These are phyloP conservation scores for Piper betle DNA, from an alignment of 164 flowering plant species.

Conservation along the genomic window DNA sequence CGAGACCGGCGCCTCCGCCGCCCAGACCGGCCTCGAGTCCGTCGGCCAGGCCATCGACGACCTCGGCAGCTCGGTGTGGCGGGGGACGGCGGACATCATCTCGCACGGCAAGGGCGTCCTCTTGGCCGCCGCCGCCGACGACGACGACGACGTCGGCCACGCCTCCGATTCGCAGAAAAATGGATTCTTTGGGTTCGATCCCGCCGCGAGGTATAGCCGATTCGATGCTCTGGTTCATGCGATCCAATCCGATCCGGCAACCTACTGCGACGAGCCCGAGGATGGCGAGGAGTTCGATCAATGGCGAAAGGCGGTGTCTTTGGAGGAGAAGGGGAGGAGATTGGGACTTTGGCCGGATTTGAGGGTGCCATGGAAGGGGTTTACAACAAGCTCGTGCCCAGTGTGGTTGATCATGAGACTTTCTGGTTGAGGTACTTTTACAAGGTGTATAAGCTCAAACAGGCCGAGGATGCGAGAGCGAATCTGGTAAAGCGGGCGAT, in stretches of 20 bases:
- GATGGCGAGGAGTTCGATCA: conserved; percentile 41
- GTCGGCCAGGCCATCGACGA: conserved; percentile 75
- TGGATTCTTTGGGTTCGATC: conserved; percentile 5
- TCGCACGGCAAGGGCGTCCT: conserved; percentile 43
- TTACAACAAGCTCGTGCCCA: conserved; percentile 46
- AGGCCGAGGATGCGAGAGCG: conserved; percentile 61
- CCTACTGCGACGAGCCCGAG: conserved; percentile 50
- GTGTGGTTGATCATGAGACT: conserved; percentile 26
- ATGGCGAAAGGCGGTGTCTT: conserved; percentile 58
- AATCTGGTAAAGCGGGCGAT: conserved; percentile 65
- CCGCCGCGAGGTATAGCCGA: conserved; percentile 43
- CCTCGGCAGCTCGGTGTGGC: conserved; percentile 51
- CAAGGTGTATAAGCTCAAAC: conserved; percentile 43
- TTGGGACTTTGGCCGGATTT: conserved; percentile 33
- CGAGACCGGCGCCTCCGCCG: conserved; percentile 60
- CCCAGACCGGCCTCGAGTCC: conserved; percentile 63
- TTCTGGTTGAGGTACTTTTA: conserved; percentile 79
- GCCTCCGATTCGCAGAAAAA: conserved; percentile 9
- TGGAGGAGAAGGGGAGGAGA: conserved; percentile 48
- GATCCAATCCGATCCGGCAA: conserved; percentile 33
- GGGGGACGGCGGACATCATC: conserved; percentile 50
- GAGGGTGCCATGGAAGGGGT: conserved; percentile 34
- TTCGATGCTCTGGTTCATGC: conserved; percentile 40
- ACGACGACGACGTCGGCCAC: conserved; percentile 21
- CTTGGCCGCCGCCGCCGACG: too few relatives aligned